Base-by-base conservation (phyloP, 2,329 filamentous ascomycete species). In the Cladosporium sphaerospermum region DNA sequence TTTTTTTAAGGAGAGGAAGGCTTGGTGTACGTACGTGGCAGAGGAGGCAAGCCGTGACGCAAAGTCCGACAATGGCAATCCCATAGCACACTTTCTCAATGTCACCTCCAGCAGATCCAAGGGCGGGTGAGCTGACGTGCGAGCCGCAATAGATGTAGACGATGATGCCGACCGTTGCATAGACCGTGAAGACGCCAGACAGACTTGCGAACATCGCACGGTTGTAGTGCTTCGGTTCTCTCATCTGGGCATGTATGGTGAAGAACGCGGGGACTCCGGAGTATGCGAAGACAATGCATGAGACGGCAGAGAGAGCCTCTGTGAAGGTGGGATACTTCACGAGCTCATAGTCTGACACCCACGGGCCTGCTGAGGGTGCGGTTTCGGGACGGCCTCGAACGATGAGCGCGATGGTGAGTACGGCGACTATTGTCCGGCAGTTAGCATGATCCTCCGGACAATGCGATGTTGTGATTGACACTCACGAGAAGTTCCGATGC, bases 81-180 rank as follows among this genome's bases (percentile, higher is more conserved):
- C 74, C 75, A 52, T 77, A 78, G 45, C 65, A 67, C 13, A 76
- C 62, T 56, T 71, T 76, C 65, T 77, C 77, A 50, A 75, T 64
- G 0, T 61, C 45, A 0, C 36, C 2, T 0, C 75, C 75, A 1
- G 73, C 75, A 31, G 72, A 75, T 2, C 74, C 75, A 4, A 78
- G 67, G 1, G 74, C 73, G 0, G 75, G 75, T 0, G 73, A 76
- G 0, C 74, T 69, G 3, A 78, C 71, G 47, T 69, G 74, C 0
- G 70, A 71, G 1, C 75, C 75, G 55, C 73, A 75, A 57, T 63
- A 77, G 54, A 70, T 71, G 61, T 77, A 77, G 2, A 78, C 69
- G 0, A 76, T 69, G 3, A 67, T 56, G 8, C 68, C 68, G 28
- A 74, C 67, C 4, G 63, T 55, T n/a, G 70, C 60, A 41, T 74